Evolutionary conservation across 345 rosid species (phyloP).

Genomic region (Erucastrum elatum): DNA sequence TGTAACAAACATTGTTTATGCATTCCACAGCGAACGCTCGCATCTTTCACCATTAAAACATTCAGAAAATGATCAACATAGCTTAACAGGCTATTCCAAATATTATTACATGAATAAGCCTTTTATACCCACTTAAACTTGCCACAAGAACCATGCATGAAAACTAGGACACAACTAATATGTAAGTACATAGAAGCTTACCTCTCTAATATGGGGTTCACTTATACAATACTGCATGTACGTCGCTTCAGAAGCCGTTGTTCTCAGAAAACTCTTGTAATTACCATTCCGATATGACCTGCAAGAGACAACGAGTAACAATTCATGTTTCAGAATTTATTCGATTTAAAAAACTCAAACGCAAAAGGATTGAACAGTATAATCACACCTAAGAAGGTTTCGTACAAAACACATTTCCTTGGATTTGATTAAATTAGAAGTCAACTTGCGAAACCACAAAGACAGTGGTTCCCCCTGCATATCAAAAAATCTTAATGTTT

Average conservation of each 20-base stretch:
- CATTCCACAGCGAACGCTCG: slow-evolving; percentile 60
- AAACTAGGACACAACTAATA: slow-evolving; percentile 3
- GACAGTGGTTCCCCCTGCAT: slow-evolving; percentile 89
- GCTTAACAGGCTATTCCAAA: slow-evolving; percentile 3
- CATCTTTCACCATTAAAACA: slow-evolving; percentile 48
- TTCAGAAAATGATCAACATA: slow-evolving; percentile 17
- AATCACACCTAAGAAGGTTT: slow-evolving; percentile 57
- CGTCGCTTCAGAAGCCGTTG: slow-evolving; percentile 69
- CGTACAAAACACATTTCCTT: slow-evolving; percentile 79
- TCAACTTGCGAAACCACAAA: slow-evolving; percentile 71
- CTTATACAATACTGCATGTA: slow-evolving; percentile 74
- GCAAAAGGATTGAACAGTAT: slow-evolving; percentile 1
- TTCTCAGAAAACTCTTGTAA: slow-evolving; percentile 57
- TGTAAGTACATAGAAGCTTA: slow-evolving; percentile 26
- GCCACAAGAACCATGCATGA: slow-evolving; percentile 3
- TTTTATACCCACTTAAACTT: background rate
- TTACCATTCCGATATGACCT: slow-evolving; percentile 67
- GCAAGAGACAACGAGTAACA: slow-evolving; percentile 12
- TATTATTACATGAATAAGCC: background rate
- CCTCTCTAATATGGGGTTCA: slow-evolving; percentile 69
- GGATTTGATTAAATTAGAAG: slow-evolving; percentile 55
- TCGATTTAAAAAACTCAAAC: background rate
- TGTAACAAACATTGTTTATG: slow-evolving; percentile 74
- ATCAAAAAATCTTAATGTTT: slow-evolving; percentile 22
- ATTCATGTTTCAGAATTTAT: background rate